Base-by-base conservation (phyloP, 208 protist genomes). In the Angomonas ambiguus region DNA sequence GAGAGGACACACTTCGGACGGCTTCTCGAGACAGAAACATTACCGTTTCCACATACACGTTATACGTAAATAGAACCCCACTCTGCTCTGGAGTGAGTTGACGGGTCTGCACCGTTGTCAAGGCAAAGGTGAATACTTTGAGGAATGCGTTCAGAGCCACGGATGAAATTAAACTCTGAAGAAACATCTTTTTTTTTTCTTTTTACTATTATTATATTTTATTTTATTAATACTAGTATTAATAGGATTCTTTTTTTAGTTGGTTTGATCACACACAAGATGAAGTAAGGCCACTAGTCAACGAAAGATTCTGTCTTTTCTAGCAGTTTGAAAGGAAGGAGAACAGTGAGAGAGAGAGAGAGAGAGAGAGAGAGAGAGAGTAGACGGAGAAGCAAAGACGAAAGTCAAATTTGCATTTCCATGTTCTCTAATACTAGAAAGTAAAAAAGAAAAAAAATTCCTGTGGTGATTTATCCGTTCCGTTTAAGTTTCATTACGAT, bases 11-110 rank as follows among this genome's bases (percentile, higher is more conserved):
- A 64, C 73, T 91, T 16, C 85, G 84, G 4, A 88, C 79, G 1
- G 82, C 82, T 63, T 95, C 90, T 2, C 87, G 71, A 22, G 81
- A 77, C 49, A 93, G 51, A 59, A 92, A 95, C 4, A 92, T 71
- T 1, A 89, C 77, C 3, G 82, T 78, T 45, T 95, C 87, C n/a
- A 87, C 80, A 74, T 93, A 93, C 10, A 95, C 67, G 41, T 70
- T 76, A 72, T 71, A 89, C n/a, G 78, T 77, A 49, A 92, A 93
- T 55, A 80, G 79, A 1, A 95, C 51, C 27, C 90, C 90, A 51
- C 79, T 85, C 68, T 90, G 75, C 53, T 77, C 72, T 2, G 90
- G 90, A 41, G 82, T 51, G 11, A 95, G 81, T 60, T 83, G 74
- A 0, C 90, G 84, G 4, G 90, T 95, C 25, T 92, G 65, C 24